Percentiles rank a stretch among this genome's conserved stretches.
These are phyloP conservation scores for Phlebopus sp. DNA, from an alignment of 1,284 basidiomycete genomes.

Conservation along the genomic window DNA sequence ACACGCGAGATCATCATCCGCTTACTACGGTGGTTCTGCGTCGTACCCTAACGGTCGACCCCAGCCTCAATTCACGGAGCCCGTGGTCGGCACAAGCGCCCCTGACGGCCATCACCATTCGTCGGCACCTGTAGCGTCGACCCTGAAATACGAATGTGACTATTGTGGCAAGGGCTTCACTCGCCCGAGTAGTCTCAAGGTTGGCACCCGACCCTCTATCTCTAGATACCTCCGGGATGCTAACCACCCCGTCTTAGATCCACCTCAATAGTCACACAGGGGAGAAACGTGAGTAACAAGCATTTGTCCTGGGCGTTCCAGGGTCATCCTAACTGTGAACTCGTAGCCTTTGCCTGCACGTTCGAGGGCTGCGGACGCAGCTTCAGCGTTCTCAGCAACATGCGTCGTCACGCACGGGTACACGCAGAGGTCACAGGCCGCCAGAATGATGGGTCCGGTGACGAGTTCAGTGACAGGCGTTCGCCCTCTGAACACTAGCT, in stretches of 20 bases:
- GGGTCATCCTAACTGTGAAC: slow-evolving; percentile 5
- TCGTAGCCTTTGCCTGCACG: slow-evolving; percentile 70
- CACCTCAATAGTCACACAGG: slow-evolving; percentile 84
- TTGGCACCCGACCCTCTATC: slow-evolving; percentile 28
- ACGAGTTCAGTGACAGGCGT: slow-evolving; percentile 42
- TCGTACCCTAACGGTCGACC: slow-evolving; percentile 15
- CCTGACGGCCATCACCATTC: slow-evolving; percentile 20
- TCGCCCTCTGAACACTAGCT: slow-evolving; percentile 21
- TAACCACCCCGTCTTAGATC: slow-evolving; percentile 48
- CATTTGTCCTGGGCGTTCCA: not conserved
- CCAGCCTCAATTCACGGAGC: slow-evolving; percentile 23
- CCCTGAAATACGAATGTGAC: slow-evolving; percentile 68
- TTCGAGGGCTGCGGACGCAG: slow-evolving; percentile 72
- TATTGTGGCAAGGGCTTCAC: slow-evolving; percentile 81
- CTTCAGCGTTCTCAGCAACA: slow-evolving; percentile 85
- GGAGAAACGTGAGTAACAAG: slow-evolving; percentile 66
- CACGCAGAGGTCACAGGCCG: slow-evolving; percentile 46
- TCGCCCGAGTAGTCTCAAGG: slow-evolving; percentile 79
- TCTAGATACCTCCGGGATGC: slow-evolving; percentile 7
- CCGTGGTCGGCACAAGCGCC: slow-evolving; percentile 5
- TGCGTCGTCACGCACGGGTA: slow-evolving; percentile 78
- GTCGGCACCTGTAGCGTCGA: slow-evolving; percentile 22
- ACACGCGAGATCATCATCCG: slow-evolving; percentile 13
- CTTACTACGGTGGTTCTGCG: slow-evolving; percentile 10
- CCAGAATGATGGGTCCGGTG: slow-evolving; percentile 41